Evolutionary conservation across 768 basidiomycete genomes (phyloP).

Genomic region (Tricholoma bakamatsutake): DNA sequence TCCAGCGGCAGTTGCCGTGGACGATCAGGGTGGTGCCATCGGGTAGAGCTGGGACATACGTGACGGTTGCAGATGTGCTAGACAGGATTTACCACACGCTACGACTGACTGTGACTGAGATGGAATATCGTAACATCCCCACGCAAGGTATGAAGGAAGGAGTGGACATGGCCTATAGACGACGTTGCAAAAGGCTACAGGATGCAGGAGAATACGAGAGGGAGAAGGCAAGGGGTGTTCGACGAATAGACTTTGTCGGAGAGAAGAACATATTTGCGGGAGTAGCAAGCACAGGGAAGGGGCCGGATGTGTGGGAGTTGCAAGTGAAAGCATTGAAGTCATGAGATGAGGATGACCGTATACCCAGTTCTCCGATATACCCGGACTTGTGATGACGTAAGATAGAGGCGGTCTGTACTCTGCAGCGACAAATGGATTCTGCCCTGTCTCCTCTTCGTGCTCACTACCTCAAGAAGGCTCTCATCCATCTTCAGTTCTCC

Average conservation of each 20-base stretch:
- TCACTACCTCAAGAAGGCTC: constrained; percentile 97
- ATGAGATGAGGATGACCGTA: constrained; percentile 2
- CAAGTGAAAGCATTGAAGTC: constrained; percentile 9
- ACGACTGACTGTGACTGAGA: constrained; percentile 30
- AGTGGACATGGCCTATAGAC: constrained; percentile 37
- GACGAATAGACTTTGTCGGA: constrained; percentile 49
- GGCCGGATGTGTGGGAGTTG: constrained; percentile 34
- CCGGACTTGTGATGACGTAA: no score
- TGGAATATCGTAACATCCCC: constrained; percentile 35
- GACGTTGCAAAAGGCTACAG: constrained; percentile 29
- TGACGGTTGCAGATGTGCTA: constrained; percentile 43
- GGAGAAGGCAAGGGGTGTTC: constrained; percentile 44
- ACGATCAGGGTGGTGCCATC: constrained; percentile 26
- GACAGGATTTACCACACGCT: constrained; percentile 37
- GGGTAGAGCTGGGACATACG: constrained; percentile 15
- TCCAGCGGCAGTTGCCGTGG: constrained; percentile 27
- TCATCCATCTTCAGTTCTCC: constrained; percentile 80
- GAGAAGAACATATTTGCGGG: constrained; percentile 36
- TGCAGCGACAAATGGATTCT: no score
- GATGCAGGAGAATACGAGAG: constrained; percentile 24
- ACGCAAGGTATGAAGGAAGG: constrained; percentile 22
- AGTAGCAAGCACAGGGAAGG: constrained; percentile 25
- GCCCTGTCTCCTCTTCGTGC: constrained; percentile 81
- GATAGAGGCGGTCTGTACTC: no score
- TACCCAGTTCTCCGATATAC: constrained; percentile 14